These are phyloP conservation scores for Endogone sp. DNA, from an alignment of 192 early-diverging fungal species.

Conservation along the genomic window DNA sequence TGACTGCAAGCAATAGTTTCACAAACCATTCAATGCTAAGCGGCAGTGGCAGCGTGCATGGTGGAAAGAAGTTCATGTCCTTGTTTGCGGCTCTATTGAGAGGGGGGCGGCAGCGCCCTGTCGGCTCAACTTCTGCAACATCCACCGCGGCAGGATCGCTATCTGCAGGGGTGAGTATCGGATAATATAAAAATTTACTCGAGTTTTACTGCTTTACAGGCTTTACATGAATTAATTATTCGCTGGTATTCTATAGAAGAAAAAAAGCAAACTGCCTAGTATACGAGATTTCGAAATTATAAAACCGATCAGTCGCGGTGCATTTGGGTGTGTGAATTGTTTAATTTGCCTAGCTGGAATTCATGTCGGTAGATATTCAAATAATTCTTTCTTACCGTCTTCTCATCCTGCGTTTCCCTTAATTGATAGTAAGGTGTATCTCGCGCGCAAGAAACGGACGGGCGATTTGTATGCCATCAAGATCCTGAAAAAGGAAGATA, in stretches of 20 bases:
- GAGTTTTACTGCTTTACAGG: too few species aligned
- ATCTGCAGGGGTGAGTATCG: slow-evolving; percentile 14
- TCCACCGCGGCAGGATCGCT: slow-evolving; percentile 22
- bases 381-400: background rate
- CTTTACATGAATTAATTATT: background rate
- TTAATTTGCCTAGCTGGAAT: too few species aligned
- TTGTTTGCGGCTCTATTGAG: slow-evolving; percentile 68
- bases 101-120: slow-evolving; percentile 32
- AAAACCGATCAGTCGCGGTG: slow-evolving; percentile 92
- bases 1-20: slow-evolving; percentile 27
- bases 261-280: slow-evolving; percentile 50
- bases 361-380: background rate
- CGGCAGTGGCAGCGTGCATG: slow-evolving; percentile 3
- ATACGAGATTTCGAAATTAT: slow-evolving; percentile 94
- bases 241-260: background rate
- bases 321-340: slow-evolving; percentile 64
- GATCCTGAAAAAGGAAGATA: slow-evolving; percentile 87
- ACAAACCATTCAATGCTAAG: slow-evolving; percentile 16
- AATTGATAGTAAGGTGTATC: slow-evolving; percentile 67
- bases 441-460: slow-evolving; percentile 81
- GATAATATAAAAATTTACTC: too few species aligned
- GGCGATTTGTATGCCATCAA: slow-evolving; percentile 91
- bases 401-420: slow-evolving; percentile 3
- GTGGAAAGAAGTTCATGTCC: slow-evolving; percentile 65
- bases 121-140: slow-evolving; percentile 14